Base-by-base conservation (phyloP, 2,329 filamentous ascomycete species). In the Nothopassalora personata region DNA sequence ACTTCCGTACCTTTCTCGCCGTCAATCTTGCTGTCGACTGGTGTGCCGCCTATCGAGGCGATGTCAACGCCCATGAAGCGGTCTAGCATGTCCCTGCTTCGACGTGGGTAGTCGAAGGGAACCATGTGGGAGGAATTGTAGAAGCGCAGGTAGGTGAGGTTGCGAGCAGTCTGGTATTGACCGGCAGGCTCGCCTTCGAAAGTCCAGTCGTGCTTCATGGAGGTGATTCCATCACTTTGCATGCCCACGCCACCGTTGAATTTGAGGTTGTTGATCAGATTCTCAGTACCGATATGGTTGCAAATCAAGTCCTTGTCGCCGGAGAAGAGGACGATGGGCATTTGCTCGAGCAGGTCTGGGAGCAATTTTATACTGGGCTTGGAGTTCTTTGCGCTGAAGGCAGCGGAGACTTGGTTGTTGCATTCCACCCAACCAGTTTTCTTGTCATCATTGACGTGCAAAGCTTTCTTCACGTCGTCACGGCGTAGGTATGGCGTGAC, bases 121-220 rank as follows among this genome's bases (percentile, higher is more conserved):
- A 99, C 94, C 94, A 99, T 99, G 75, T 99, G 94, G 53, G 90
- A 96, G 15, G 91, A 86, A 74, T 99, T 96, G 79, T 96, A 90
- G 76, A 97, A 96, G 45, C 95, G 81, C 33, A 99, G 87, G 71
- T 99, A 99, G 0, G 94, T 97, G 61, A 99, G 77, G 75, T 99
- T 99, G 65, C 95, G 86, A 1, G 94, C 93, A 72, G 91, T 85
- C 75, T 99, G 95, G 81, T 93, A 99, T 71, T 95, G 90, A 27
- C 94, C 94, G 3, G 92, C 92, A 1, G 85, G 78, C 67, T 96
- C 84, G 61, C 87, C 90, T 74, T 97, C 94, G 66, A 97, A 97
- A 0, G 86, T 89, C 95, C 94, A 99, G 69, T 96, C 87, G 45
- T 88, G 88, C 18, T 91, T 89, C n/a, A 93, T 92, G 4, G 94